Base-by-base conservation (phyloP, 768 basidiomycete genomes). In the Rhizopogon salebrosus region DNA sequence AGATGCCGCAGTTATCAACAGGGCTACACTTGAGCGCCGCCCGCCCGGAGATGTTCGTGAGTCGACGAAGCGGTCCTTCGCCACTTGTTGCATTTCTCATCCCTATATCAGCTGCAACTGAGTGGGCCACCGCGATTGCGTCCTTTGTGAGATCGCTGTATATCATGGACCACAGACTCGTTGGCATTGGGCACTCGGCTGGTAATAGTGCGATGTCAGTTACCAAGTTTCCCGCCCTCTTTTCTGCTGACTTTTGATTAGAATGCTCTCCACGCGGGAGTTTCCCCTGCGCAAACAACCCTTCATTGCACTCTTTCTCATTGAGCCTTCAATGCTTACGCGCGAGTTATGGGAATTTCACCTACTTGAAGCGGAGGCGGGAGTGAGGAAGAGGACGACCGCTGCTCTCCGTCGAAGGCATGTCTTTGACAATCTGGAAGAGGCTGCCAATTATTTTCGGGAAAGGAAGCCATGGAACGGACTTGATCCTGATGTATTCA, bases 1-100 rank as follows among this genome's bases (percentile, higher is more conserved):
- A 18, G 76, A 79, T 40, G 70, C 77, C 7, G 77, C 75, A 13
- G 55, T 76, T 0, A 57, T 78, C 24, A 81, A 81, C 56, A 61
- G 57, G 7, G 63, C 65, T 6, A 52, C 62, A 1, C 57, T 79
- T 36, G 54, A 61, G 46, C 34, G 51, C 2, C 68, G 72, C 13
- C 56, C 63, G 14, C 62, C 70, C 27, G 67, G 68, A 40, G 27
- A 53, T 31, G 70, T 74, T 36, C 72, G 75, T 72, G 55, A 56
- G 75, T 70, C 26, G 27, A 60, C 22, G 24, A 45, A 43, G 7
- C 13, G 27, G 27, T 14, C 7, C 22, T 34, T 9, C 42, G 5
- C 35, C 29, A n/a, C 27, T 41, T 45, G 6, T 40, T 26, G 18
- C 24, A 39, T 20, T 35, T 35, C 36, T 24, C 52, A 52, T 20